Base-by-base conservation (phyloP, 2,329 filamentous ascomycete genomes). In the Calonectria fujianensis region DNA sequence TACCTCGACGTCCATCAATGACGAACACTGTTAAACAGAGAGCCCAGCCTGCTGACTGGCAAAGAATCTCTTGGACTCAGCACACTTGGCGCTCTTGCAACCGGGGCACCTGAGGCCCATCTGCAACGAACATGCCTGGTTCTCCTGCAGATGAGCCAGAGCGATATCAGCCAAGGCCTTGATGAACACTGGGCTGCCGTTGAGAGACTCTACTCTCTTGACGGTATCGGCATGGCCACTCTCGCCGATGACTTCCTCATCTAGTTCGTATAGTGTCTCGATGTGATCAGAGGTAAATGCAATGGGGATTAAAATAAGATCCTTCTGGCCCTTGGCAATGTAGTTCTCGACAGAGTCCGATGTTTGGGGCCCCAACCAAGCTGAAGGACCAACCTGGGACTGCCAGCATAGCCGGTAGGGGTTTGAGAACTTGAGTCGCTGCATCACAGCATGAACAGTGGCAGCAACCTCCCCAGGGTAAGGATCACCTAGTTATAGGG, bases 261-360 rank as follows among this genome's bases (percentile, higher is more conserved):
- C 97, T 68, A 99, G 88, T 85, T 99, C 97, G 84, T 94, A 98
- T 0, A 99, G 89, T 0, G 97, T 99, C 87, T 99, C 97, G 79
- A 99, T 99, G 83, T 99, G 97, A 82, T 99, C 97, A n/a, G 95
- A 98, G 0, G 97, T 99, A 84, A 99, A 99, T 8, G 97, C 97
- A 78, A 99, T 97, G 0, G 97, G 97, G 71, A 99, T 95, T 9
- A 99, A 89, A 1, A 98, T 89, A 70, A 99, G 89, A 82, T 99
- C 96, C 70, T 93, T 98, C 82, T 98, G 95, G 0, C 96, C 97
- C 85, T 97, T 96, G 82, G 94, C 92, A 78, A 98, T 93, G 83
- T 98, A 97, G 74, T 95, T 91, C 82, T 96, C 93, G 14, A 99
- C 97, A 0, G 96, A 96, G 78, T 94, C 92, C 74, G 93, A 93